Percentiles rank a stretch among this genome's conserved stretches.
Evolutionary conservation across 1,139 yeast species (phyloP).

Genomic region (Hyphopichia khmerensis): DNA sequence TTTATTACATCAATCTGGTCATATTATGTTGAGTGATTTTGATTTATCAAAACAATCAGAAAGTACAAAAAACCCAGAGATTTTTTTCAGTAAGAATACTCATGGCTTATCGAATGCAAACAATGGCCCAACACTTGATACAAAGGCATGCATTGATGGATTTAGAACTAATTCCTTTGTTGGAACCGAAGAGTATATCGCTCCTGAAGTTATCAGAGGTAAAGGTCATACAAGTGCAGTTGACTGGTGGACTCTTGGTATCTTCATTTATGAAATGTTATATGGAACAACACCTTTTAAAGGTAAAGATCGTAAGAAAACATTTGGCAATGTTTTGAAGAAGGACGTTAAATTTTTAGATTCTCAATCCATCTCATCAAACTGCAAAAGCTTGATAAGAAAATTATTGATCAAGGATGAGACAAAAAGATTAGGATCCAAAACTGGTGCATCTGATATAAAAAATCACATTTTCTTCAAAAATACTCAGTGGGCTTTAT

Average conservation of each 20-base stretch:
- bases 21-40: slow-evolving; percentile 95
- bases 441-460: slow-evolving; percentile 91
- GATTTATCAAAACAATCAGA: slow-evolving; percentile 91
- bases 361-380: slow-evolving; percentile 57
- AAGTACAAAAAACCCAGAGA: slow-evolving; percentile 58
- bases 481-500: slow-evolving; percentile 89
- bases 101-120: slow-evolving; percentile 18
- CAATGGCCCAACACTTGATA: slow-evolving; percentile 58
- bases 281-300: slow-evolving; percentile 96
- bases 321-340: slow-evolving; percentile 84
- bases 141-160: slow-evolving; percentile 93
- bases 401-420: slow-evolving; percentile 88
- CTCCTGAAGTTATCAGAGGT: slow-evolving; percentile 96
- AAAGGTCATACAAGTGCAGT: slow-evolving; percentile 97
- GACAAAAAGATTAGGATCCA: slow-evolving; percentile 80
- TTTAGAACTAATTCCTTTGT: slow-evolving; percentile 96
- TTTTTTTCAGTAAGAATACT: slow-evolving; percentile 29
- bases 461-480: slow-evolving; percentile 90
- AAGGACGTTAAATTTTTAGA: slow-evolving; percentile 77
- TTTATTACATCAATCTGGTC: slow-evolving; percentile 90
- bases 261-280: slow-evolving; percentile 87
- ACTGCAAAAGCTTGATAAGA: slow-evolving; percentile 75
- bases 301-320: slow-evolving; percentile 82
- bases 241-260: slow-evolving; percentile 99
- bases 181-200: slow-evolving; percentile 97